These are phyloP conservation scores for Spergularia marina DNA, from an alignment of 148 eudicot genomes.

Conservation along the genomic window DNA sequence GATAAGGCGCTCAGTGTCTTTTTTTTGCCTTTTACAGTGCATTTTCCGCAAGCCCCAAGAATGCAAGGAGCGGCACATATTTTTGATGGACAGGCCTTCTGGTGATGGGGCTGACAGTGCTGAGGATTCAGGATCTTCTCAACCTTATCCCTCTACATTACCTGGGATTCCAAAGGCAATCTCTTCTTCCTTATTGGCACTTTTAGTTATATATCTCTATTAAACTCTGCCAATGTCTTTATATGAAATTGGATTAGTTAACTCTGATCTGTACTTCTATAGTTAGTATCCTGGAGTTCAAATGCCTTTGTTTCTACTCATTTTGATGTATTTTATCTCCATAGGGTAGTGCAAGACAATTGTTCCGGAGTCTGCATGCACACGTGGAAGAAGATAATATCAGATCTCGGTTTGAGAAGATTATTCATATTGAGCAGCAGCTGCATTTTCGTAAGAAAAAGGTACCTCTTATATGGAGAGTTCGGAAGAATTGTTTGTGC, in stretches of 20 bases:
- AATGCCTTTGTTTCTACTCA: conserved; percentile 9
- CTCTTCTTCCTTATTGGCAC: background rate
- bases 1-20: background rate
- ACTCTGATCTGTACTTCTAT: background rate
- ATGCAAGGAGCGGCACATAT: conserved; percentile 82
- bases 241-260: background rate
- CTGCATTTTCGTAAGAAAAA: conserved; percentile 47
- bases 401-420: conserved; percentile 82
- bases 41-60: conserved; percentile 78
- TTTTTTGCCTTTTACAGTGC: conserved; percentile 42
- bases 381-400: conserved; percentile 87
- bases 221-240: background rate
- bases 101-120: conserved; percentile 97
- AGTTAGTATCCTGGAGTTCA: conserved; percentile 6
- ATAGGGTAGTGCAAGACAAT: conserved; percentile 94
- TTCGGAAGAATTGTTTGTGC: background rate
- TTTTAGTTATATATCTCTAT: conserved; percentile 1
- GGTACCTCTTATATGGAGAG: conserved; percentile 35
- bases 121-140: conserved; percentile 93
- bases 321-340: conserved; percentile 4
- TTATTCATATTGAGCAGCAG: conserved; percentile 58
- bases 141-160: conserved; percentile 81
- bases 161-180: conserved; percentile 97
- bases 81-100: conserved; percentile 64
- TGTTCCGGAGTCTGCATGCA: conserved; percentile 86